Base-by-base conservation (phyloP, 495 filamentous ascomycete species). In the Penicillium chermesinum region DNA sequence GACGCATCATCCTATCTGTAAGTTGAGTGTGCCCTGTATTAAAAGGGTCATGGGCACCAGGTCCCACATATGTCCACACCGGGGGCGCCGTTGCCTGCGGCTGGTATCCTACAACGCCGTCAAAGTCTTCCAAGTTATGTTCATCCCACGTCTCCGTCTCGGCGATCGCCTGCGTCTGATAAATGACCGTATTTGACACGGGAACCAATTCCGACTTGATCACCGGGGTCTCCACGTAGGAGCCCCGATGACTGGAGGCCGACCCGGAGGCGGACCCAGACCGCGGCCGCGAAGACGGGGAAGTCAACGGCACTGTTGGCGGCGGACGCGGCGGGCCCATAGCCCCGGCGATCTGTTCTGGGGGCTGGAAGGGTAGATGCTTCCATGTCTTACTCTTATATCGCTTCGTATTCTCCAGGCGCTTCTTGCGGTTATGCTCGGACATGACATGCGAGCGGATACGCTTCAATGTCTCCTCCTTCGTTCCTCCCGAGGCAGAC, bases 381-480 rank as follows among this genome's bases (percentile, higher is more conserved):
- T 72, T 72, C 61, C 62, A 73, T 14, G 66, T 59, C 51, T 75
- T 72, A 53, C 57, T 64, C 39, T 72, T 75, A 53, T 72, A 70
- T 12, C 65, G 64, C 39, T 70, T 68, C 2, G 67, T 73, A 36
- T 61, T 73, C 15, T 72, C 70, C 33, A 72, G 50, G 34, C 72
- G 58, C 46, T 75, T 75, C 54, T 73, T 75, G 48, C 72, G 69
- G 56, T 75, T 75, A 49, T 75, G 72, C 43, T 75, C 72, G 22
- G 72, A 73, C 72, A 75, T 75, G 19, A 75, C 72, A 66, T 75
- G 72, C 17, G 72, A 75, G 14, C 72, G 70, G 39, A 75, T 75
- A 25, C 70, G 67, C 55, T 75, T 75, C 50, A 75, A 57, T 1
- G 70, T 75, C 32, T 73, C 70, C 35, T 73, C 70, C 19, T 64